phyloP scores from a whole-genome alignment of 169 alveolate genomes.

The Eimeria falciformis region DNA sequence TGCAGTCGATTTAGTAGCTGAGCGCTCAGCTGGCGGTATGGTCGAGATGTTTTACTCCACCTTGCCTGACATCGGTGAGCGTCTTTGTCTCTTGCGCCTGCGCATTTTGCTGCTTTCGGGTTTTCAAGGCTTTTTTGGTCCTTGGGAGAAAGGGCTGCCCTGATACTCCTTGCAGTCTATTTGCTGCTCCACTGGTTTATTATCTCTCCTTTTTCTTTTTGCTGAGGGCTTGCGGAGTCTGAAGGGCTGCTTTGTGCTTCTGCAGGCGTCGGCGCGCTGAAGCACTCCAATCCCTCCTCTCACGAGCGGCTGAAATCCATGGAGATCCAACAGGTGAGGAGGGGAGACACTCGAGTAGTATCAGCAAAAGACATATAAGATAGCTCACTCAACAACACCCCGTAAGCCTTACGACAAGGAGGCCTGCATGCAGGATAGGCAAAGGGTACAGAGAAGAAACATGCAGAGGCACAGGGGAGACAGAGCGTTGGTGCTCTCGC shows the following conservation, averaged over 20 bases:
- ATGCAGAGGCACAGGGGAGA: background rate
- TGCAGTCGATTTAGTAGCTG: constrained; percentile 71
- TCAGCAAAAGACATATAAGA: too few species aligned
- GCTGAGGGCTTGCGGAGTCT: too few species aligned
- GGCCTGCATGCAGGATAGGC: background rate
- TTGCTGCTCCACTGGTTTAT: too few species aligned
- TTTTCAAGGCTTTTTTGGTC: too few species aligned
- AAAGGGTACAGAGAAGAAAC: background rate
- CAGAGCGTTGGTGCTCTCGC: too few species aligned
- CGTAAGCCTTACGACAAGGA: background rate
- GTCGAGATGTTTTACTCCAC: constrained; percentile 72
- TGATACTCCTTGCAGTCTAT: too few species aligned
- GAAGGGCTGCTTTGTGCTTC: too few species aligned
- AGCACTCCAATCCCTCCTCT: constrained; percentile 9
- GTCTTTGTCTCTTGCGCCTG: background rate
- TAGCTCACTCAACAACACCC: too few species aligned
- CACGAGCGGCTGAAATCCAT: constrained; percentile 26
- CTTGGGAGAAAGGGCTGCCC: too few species aligned
- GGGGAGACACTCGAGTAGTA: background rate
- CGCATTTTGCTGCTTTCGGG: too few species aligned
- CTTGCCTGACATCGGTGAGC: constrained; percentile 68
- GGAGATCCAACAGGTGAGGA: constrained; percentile 59
- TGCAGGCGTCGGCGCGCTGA: constrained; percentile 62
- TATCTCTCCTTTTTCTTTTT: too few species aligned
- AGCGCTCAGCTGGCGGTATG: constrained; percentile 76